Percentiles rank a stretch among this genome's conserved stretches.
Evolutionary conservation across 2,329 filamentous ascomycete species (phyloP).

Genomic region (Apiospora pterosperma): DNA sequence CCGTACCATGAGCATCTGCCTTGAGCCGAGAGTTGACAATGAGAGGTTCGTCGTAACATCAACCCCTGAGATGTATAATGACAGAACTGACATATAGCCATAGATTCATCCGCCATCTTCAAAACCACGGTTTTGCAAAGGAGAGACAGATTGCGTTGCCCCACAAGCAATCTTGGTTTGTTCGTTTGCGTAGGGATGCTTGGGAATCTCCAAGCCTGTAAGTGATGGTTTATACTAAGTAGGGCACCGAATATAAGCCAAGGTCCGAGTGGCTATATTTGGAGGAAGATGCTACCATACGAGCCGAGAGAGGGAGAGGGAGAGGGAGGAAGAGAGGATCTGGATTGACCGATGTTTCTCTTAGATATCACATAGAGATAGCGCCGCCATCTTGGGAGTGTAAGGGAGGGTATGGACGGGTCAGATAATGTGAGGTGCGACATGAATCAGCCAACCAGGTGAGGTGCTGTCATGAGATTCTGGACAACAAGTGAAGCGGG

Average conservation of each 20-base stretch:
- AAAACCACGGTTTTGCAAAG: constrained; percentile 75
- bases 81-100: constrained; percentile 6
- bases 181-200: constrained; percentile 54
- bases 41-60: constrained; percentile 57
- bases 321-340: neutral
- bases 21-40: constrained; percentile 93
- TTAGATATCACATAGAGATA: neutral
- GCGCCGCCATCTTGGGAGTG: neutral
- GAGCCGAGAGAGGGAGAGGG: neutral
- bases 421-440: neutral
- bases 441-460: neutral
- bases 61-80: neutral
- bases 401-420: neutral
- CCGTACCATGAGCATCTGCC: constrained; percentile 75
- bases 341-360: neutral
- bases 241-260: neutral
- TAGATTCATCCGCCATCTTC: constrained; percentile 69
- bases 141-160: constrained; percentile 84
- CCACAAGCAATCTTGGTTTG: constrained; percentile 88
- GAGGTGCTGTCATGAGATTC: neutral
- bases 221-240: neutral
- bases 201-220: neutral
- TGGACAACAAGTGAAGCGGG: neutral
- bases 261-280: neutral
- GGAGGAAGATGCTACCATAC: too few species aligned